phyloP scores from a whole-genome alignment of 1,284 basidiomycete species.

The Ustanciosporium gigantosporum region DNA sequence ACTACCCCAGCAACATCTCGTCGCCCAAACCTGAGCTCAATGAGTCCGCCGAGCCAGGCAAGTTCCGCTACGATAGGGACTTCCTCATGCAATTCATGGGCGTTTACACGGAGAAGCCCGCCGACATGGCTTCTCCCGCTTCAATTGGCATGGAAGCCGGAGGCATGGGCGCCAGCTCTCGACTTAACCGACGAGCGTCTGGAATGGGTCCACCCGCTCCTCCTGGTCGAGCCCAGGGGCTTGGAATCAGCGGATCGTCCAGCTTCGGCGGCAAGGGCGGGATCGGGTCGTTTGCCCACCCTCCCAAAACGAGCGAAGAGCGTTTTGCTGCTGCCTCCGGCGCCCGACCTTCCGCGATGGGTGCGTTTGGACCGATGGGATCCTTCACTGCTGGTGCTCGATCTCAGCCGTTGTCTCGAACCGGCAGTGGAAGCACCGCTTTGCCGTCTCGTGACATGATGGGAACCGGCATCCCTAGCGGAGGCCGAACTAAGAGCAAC shows the following conservation, averaged over 20 bases:
- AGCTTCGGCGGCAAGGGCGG: constrained; percentile 50
- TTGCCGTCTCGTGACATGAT: constrained; percentile 59
- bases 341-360: constrained; percentile 36
- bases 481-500: constrained; percentile 55
- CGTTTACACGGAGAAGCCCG: constrained; percentile 92
- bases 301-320: constrained; percentile 59
- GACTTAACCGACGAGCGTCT: constrained; percentile 44
- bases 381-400: constrained; percentile 54
- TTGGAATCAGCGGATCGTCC: constrained; percentile 50
- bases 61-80: constrained; percentile 95
- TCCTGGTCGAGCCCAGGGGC: constrained; percentile 44
- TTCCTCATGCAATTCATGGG: constrained; percentile 97
- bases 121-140: constrained; percentile 82
- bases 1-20: constrained; percentile 81
- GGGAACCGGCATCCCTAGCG: constrained; percentile 56
- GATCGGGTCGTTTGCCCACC: constrained; percentile 51
- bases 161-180: constrained; percentile 40
- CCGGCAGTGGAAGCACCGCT: constrained; percentile 56
- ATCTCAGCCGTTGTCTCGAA: constrained; percentile 56
- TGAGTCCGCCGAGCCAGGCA: constrained; percentile 76
- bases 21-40: constrained; percentile 87
- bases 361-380: constrained; percentile 56
- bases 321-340: constrained; percentile 55
- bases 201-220: constrained; percentile 52
- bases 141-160: constrained; percentile 72